These are phyloP conservation scores for Rhypophila decipiens DNA, from an alignment of 495 filamentous ascomycete species.

Conservation along the genomic window DNA sequence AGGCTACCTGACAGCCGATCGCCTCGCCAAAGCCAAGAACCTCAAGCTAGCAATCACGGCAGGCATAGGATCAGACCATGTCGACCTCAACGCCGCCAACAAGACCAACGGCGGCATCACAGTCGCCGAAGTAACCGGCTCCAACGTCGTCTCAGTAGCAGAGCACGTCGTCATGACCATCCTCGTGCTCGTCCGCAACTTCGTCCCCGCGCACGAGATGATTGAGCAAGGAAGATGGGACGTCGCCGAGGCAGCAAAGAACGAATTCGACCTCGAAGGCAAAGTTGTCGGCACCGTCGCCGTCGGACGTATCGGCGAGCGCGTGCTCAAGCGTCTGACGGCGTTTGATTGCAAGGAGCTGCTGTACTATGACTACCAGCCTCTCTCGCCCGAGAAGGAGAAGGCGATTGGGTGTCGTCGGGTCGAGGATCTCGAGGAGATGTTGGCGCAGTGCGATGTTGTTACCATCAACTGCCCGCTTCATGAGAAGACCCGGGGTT, in stretches of 20 bases:
- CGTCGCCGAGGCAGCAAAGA: constrained; percentile 92
- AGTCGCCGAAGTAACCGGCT: constrained; percentile 94
- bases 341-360: constrained; percentile 99
- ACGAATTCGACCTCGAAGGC: constrained; percentile 93
- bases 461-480: constrained; percentile 99
- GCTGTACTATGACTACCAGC: constrained; percentile 99
- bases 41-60: constrained; percentile 95
- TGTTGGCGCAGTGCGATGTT: constrained; percentile 92
- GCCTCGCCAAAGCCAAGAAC: constrained; percentile 96
- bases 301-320: constrained; percentile 96
- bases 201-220: constrained; percentile 94
- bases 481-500: constrained; percentile 90
- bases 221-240: constrained; percentile 86
- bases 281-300: constrained; percentile 98
- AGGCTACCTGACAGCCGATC: constrained; percentile 93
- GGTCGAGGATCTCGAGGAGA: constrained; percentile 83
- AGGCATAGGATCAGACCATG: constrained; percentile 96
- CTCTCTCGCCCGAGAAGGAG: constrained; percentile 77
- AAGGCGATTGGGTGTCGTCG: constrained; percentile 93
- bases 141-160: constrained; percentile 83
- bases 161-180: constrained; percentile 99
- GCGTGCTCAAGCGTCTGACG: constrained; percentile 90
- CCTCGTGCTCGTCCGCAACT: constrained; percentile 93
- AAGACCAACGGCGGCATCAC: constrained; percentile 97
- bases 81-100: constrained; percentile 96